Conservation (phyloP, 2,329 filamentous ascomycete species). For the Ophiostoma pallidulum region DNA sequence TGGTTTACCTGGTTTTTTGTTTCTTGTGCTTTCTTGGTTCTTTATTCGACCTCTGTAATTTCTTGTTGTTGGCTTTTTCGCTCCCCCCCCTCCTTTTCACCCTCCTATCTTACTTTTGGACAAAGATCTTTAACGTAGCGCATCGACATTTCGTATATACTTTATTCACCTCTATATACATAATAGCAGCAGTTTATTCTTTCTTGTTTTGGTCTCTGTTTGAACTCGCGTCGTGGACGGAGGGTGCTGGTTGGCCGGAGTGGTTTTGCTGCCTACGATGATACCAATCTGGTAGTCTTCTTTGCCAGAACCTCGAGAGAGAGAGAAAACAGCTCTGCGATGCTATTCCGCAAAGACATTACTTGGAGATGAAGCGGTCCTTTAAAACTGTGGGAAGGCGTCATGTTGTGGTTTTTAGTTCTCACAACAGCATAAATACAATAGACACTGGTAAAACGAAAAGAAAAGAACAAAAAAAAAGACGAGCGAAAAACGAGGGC, state of each 20-base stretch:
- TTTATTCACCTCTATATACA: conserved; percentile 1
- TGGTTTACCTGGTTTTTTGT: not conserved
- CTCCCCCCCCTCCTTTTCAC: not conserved
- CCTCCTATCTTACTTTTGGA: conserved; percentile 1
- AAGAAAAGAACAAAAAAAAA: not conserved
- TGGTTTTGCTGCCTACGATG: too few species aligned
- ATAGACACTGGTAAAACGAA: not conserved
- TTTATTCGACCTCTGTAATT: not conserved
- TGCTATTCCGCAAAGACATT: too few species aligned
- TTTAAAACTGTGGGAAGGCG: too few species aligned
- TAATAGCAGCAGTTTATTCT: not conserved
- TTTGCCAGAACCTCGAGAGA: too few species aligned
- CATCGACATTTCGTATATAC: conserved; percentile 6
- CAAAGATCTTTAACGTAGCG: conserved; percentile 1
- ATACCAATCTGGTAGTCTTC: too few species aligned
- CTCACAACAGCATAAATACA: too few species aligned
- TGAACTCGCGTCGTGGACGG: too few species aligned
- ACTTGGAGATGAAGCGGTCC: too few species aligned
- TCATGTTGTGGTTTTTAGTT: too few species aligned
- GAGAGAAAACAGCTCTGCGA: too few species aligned
- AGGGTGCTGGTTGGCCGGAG: too few species aligned
- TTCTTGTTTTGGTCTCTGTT: too few species aligned
- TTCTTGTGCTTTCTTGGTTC: not conserved
- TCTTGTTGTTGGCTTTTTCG: not conserved
- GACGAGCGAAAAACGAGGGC: not conserved